Evolutionary conservation across 805 yeast genomes (phyloP), one percentile per base, ranked within the genome.

Genomic region (Cyberlindnera sargentensis): DNA sequence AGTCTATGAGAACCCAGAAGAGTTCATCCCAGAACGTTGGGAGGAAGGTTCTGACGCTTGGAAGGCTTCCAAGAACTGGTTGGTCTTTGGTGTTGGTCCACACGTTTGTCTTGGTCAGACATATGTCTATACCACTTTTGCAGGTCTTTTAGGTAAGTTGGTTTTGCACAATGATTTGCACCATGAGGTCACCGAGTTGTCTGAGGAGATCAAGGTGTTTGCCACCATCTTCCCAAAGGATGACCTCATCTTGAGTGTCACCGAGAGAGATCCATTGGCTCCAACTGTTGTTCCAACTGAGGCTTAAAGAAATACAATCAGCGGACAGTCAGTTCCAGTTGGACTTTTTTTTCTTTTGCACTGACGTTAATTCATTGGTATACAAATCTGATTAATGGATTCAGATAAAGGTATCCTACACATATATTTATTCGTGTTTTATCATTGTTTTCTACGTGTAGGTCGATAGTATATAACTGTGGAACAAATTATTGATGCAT

Each of bases 151-250:
- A 60, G 99, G 99, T 61, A 93, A 93, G 67, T 89, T 89, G 44
- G 78, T 87, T 25, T 65, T 93, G 77, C 68, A 75, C 55, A 75
- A 89, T 42, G 90, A 93, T 64, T 78, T 93, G 69, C 67, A 75
- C 46, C 99, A 93, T 64, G 75, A 80, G 51, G 79, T 83, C 38
- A 93, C 99, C 25, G 84, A 82, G 35, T 70, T 82, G 53, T 81
- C 91, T 54, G 99, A 93, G 70, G 82, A 88, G 60, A 89, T 93
- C 60, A 86, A 88, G 61, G 98, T 93, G 34, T 93, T 93, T 63
- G 99, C 99, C 27, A 93, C 99, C 20, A 89, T 93, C 62, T 93
- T 93, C 84, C 99, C 99, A 27, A 80, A 87, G 64, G 99, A 93
- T 67, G 96, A 93, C 64, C 79, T 95, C 61, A 77, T 86, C 51